These are phyloP conservation scores for Neolecta irregularis DNA, from an alignment of 1,139 yeast species.

Conservation along the genomic window DNA sequence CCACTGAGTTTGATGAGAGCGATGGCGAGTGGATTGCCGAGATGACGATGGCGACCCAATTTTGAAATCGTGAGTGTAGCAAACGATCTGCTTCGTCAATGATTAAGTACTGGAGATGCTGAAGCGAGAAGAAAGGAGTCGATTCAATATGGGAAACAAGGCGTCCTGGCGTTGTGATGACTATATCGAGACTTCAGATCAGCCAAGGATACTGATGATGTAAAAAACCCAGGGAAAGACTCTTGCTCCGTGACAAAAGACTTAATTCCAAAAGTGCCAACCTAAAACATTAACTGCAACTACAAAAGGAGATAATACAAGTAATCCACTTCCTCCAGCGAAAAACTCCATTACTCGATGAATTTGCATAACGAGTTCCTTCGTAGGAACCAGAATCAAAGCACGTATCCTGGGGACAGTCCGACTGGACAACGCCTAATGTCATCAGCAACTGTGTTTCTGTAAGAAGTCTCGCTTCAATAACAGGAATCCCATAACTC, in stretches of 20 bases:
- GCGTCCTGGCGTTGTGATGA: conserved; percentile 85
- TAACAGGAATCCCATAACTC: conserved; percentile 72
- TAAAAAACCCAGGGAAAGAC: no score
- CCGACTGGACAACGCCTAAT: conserved; percentile 35
- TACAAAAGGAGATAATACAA: no score
- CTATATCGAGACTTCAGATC: no score
- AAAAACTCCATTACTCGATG: conserved; percentile 44
- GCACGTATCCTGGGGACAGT: conserved; percentile 64
- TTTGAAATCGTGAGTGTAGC: conserved; percentile 79
- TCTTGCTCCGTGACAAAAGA: no score
- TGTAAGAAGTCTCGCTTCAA: conserved; percentile 30
- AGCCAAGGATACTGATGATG: no score
- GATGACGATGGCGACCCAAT: conserved; percentile 70
- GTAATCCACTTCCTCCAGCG: conserved; percentile 49
- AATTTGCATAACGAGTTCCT: conserved; percentile 74
- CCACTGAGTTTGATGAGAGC: conserved; percentile 3
- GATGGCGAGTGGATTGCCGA: conserved; percentile 28
- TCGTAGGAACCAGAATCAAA: conserved; percentile 74
- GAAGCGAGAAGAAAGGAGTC: conserved; percentile 21
- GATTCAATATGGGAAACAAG: conserved; percentile 66
- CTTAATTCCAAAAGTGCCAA: no score
- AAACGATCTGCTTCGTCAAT: conserved; percentile 92
- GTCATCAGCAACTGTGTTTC: background rate
- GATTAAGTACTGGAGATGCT: conserved; percentile 49
- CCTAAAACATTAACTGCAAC: no score